Percentiles rank a stretch among this genome's conserved stretches.
phyloP scores from a whole-genome alignment of 495 filamentous ascomycete species.

The Aspergillus indologenus region DNA sequence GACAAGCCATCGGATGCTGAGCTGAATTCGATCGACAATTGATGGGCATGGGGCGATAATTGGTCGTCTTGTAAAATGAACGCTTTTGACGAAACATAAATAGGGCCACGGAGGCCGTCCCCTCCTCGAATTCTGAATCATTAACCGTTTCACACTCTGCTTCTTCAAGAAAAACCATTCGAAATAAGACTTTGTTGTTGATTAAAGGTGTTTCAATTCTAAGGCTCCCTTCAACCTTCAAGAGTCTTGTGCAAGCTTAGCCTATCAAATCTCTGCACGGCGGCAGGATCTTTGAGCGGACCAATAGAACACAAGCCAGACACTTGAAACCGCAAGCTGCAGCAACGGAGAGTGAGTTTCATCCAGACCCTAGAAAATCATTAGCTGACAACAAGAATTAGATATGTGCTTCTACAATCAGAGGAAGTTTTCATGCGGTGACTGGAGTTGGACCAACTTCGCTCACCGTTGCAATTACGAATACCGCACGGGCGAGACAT shows the following conservation, averaged over 20 bases:
- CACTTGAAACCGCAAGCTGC: conserved; percentile 38
- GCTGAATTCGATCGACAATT: conserved; percentile 36
- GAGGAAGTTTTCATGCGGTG: conserved; percentile 64
- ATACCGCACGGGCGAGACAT: conserved; percentile 97
- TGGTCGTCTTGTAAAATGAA: conserved; percentile 24
- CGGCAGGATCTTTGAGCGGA: conserved; percentile 26
- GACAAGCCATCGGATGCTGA: conserved; percentile 41
- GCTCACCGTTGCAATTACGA: conserved; percentile 92
- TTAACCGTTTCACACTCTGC: conserved; percentile 38
- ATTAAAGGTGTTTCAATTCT: conserved; percentile 31
- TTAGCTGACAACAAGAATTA: conserved; percentile 37
- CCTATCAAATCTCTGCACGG: conserved; percentile 38
- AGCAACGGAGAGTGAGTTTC: conserved; percentile 36
- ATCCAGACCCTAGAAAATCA: conserved; percentile 20
- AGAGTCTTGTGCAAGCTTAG: conserved; percentile 28
- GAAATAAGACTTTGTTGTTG: conserved; percentile 18
- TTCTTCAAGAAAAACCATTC: conserved; percentile 30
- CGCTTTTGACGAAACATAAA: conserved; percentile 46
- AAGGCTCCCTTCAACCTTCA: conserved; percentile 19
- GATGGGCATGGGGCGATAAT: conserved; percentile 24
- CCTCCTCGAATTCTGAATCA: conserved; percentile 27
- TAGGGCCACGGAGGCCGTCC: conserved; percentile 36
- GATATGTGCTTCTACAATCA: conserved; percentile 61
- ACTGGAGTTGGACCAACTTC: conserved; percentile 96
- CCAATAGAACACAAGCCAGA: conserved; percentile 34